These are phyloP conservation scores for Russula foetens DNA, from an alignment of 768 basidiomycete species.

Conservation along the genomic window DNA sequence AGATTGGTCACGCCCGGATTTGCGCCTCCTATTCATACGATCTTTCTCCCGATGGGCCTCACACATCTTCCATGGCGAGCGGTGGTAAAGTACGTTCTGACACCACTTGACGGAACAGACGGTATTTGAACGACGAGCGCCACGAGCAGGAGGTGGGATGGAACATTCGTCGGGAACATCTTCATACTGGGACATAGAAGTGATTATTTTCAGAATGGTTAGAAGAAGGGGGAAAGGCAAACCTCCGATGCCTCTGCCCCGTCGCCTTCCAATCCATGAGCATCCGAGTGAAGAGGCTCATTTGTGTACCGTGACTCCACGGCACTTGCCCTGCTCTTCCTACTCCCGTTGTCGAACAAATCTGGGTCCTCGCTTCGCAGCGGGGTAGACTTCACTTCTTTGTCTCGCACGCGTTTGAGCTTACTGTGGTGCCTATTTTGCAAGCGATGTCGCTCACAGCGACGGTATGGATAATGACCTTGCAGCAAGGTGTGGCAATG, in stretches of 20 bases:
- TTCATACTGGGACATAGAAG: neutral
- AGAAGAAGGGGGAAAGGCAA: neutral
- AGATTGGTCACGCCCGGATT: conserved; percentile 23
- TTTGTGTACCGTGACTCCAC: neutral
- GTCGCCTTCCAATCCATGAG: conserved; percentile 1
- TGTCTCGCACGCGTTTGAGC: conserved; percentile 44
- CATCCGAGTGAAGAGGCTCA: conserved; percentile 4
- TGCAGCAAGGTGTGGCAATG: conserved; percentile 48
- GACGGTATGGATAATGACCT: conserved; percentile 39
- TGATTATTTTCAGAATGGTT: neutral
- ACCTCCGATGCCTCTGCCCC: conserved; percentile 1
- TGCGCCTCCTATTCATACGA: conserved; percentile 26
- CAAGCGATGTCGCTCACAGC: conserved; percentile 48
- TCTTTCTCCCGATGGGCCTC: conserved; percentile 36
- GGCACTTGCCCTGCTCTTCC: neutral
- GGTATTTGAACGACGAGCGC: conserved; percentile 29
- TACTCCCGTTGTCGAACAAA: neutral
- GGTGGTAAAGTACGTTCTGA: conserved; percentile 36
- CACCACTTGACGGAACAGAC: conserved; percentile 36
- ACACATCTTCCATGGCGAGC: conserved; percentile 42
- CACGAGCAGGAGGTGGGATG: conserved; percentile 26
- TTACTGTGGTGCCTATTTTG: conserved; percentile 47
- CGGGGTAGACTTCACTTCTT: conserved; percentile 33
- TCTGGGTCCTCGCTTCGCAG: conserved; percentile 16
- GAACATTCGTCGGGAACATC: conserved; percentile 12